phyloP scores from a whole-genome alignment of 2,329 filamentous ascomycete genomes.

The Ascochyta pisi region DNA sequence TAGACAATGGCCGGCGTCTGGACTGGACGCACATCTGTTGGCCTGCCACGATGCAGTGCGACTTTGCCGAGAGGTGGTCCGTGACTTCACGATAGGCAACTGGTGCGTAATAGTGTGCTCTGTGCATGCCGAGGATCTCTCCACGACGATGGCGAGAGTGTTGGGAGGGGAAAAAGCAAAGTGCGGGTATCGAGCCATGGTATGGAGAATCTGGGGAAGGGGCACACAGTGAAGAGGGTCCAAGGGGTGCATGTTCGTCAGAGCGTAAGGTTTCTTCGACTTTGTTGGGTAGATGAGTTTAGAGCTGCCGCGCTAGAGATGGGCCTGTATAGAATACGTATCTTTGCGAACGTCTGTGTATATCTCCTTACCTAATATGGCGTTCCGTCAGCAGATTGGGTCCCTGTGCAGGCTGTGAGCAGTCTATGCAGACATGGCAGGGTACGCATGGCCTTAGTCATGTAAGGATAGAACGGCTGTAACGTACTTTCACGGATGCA shows the following conservation, averaged over 20 bases:
- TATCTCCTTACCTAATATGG: no score
- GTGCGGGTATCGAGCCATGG: background rate
- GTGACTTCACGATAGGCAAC: conserved; percentile 14
- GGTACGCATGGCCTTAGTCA: no score
- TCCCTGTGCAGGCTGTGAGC: no score
- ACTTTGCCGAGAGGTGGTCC: conserved; percentile 13
- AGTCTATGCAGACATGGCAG: no score
- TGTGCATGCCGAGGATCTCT: conserved; percentile 2
- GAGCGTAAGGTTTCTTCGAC: conserved; percentile 4
- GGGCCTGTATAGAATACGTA: no score
- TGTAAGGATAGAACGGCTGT: no score
- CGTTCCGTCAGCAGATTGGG: no score
- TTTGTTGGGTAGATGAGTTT: conserved; percentile 1
- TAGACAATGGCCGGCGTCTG: conserved; percentile 34
- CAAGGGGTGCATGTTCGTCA: conserved; percentile 9
- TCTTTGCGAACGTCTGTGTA: no score
- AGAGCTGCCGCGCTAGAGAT: conserved; percentile 7
- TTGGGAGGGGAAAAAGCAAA: conserved; percentile 3
- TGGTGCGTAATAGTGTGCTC: conserved; percentile 10
- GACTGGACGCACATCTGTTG: conserved; percentile 30
- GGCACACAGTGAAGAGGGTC: conserved; percentile 3
- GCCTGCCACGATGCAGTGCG: conserved; percentile 17
- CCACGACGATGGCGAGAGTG: conserved; percentile 10
- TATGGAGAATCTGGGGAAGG: conserved; percentile 15
- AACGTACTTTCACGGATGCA: no score